Percentiles rank a stretch among this genome's conserved stretches.
Evolutionary conservation across 192 early-diverging fungal species (phyloP).

Genomic region (Podila verticillata): DNA sequence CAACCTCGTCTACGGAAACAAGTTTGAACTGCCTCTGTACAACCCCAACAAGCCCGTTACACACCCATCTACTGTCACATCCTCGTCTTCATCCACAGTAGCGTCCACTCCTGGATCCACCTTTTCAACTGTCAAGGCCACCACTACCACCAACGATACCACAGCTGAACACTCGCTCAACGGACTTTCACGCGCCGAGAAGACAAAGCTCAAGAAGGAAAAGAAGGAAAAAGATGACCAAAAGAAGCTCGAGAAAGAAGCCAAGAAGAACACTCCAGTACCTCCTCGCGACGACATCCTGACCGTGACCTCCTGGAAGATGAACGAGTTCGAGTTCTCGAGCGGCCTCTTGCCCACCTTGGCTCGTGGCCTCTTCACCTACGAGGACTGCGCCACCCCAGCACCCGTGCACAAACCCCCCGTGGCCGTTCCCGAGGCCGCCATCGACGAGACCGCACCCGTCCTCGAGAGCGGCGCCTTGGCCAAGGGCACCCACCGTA

Average conservation of each 20-base stretch:
- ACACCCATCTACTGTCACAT: neutral
- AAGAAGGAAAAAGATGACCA: neutral
- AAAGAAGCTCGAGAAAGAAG: neutral
- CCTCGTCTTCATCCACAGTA: neutral
- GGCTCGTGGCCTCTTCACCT: conserved; percentile 88
- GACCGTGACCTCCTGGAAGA: conserved; percentile 64
- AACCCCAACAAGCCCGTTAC: neutral
- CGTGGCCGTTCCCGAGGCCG: neutral
- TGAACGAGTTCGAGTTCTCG: conserved; percentile 76
- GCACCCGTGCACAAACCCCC: neutral
- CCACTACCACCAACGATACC: neutral
- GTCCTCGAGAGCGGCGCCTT: neutral
- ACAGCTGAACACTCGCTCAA: neutral
- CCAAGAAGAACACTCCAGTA: neutral
- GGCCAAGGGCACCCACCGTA: conserved; percentile 53
- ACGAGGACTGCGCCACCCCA: conserved; percentile 7
- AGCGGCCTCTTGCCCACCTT: conserved; percentile 75
- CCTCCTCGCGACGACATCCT: neutral
- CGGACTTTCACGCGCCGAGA: neutral
- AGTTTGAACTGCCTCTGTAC: conserved; percentile 18
- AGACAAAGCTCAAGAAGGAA: neutral
- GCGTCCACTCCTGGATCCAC: too few relatives aligned
- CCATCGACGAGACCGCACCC: neutral
- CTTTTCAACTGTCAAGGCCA: neutral
- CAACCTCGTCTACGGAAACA: conserved; percentile 35